phyloP scores from a whole-genome alignment of 2,329 filamentous ascomycete species.

The Paramyrothecium roridum region DNA sequence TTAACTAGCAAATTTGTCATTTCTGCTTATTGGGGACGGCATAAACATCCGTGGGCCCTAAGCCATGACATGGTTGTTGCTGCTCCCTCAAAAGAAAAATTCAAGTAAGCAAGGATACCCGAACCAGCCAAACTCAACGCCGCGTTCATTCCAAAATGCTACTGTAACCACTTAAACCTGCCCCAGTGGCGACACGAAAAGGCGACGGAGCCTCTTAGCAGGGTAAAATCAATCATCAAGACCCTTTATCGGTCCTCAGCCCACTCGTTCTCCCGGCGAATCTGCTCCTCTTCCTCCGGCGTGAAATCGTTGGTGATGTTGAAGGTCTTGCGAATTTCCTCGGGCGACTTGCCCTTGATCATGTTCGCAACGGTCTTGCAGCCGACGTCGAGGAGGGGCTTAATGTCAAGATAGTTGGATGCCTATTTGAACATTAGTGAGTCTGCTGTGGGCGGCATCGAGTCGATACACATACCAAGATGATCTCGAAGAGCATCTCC shows the following conservation, averaged over 20 bases:
- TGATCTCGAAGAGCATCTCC: conserved; percentile 99
- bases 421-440: conserved; percentile 53
- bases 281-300: conserved; percentile 98
- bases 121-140: conserved; percentile 1
- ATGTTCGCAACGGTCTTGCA: conserved; percentile 99
- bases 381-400: conserved; percentile 92
- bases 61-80: neutral
- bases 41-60: too few species aligned
- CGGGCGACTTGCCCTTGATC: conserved; percentile 99
- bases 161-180: neutral
- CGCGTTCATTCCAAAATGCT: neutral
- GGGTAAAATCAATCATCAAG: neutral
- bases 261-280: conserved; percentile 88
- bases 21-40: too few species aligned
- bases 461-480: conserved; percentile 64
- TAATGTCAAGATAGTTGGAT: conserved; percentile 98
- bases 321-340: conserved; percentile 99
- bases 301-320: conserved; percentile 99
- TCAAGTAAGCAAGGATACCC: neutral
- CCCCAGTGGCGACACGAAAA: neutral
- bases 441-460: neutral
- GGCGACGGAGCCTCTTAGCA: neutral
- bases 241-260: conserved; percentile 71
- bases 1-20: too few species aligned
- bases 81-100: neutral